Base-by-base conservation (phyloP, 257 asterid genomes). In the Eucommia ulmoides region DNA sequence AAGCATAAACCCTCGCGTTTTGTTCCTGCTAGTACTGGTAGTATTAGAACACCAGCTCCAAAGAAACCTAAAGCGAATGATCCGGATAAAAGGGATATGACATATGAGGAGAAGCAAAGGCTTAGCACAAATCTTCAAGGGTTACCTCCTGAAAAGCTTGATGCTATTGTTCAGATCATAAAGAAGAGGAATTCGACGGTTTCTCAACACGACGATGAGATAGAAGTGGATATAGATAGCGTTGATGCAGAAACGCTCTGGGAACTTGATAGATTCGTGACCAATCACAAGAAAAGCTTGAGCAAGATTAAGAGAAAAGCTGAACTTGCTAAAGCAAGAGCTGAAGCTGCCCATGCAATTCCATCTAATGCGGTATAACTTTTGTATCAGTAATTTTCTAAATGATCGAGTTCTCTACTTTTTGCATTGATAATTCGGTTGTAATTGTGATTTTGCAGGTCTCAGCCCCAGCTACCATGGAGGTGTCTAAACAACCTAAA, bases 251-350 rank as follows among this genome's bases (percentile, higher is more conserved):
- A 89, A 73, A 84, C 97, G 11, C 82, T 89, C 20, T 89, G 97
- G 97, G 97, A 89, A 74, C 97, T 89, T 24, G 97, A 89, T 72
- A 78, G 97, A 60, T 84, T 89, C 55, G 96, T 89, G 56, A 84
- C 93, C 42, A 89, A 89, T 62, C 82, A 75, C 76, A 89, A 80
- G 67, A 88, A 88, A 79, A 66, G 89, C 71, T 63, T 88, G 76
- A 88, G 97, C 81, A 88, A 84, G 74, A 65, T 82, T 71, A 82
- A 78, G 76, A 78, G 93, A 65, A 88, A 78, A 62, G 95, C 95
- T 54, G 95, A 84, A 60, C 88, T 79, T 33, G 94, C 94, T 49
- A 81, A 74, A 70, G 76, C 80, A 18, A 71, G 77, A 63, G 51
- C 56, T 2, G 44, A 19, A 54, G 80, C 71, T 44, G 77, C 68